Conservation (phyloP, 129 eudicot species). For the Flaveria robusta region DNA sequence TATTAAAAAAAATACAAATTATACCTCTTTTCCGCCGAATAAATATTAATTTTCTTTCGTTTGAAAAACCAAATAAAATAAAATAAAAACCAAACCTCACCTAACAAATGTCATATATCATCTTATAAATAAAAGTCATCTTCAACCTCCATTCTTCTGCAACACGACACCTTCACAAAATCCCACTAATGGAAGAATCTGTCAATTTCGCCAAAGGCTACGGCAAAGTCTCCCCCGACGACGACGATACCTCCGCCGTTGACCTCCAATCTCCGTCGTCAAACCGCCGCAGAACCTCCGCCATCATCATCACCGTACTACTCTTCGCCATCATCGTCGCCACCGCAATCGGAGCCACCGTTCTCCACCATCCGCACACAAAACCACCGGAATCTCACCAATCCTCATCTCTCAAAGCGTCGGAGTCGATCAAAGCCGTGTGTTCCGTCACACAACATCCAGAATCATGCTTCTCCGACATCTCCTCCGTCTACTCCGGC, state of each 20-base stretch:
- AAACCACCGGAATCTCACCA: constrained; percentile 11
- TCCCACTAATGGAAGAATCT: constrained; percentile 49
- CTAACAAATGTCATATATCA: background rate
- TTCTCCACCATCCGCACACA: constrained; percentile 24
- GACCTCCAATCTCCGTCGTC: constrained; percentile 26
- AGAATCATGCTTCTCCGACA: constrained; percentile 50
- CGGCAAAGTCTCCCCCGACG: constrained; percentile 47
- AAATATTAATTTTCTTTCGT: background rate
- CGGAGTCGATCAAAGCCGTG: constrained; percentile 46
- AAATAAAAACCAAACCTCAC: background rate
- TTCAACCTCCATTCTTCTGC: background rate
- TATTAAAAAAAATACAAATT: too few species aligned
- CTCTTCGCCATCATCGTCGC: constrained; percentile 37
- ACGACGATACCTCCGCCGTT: constrained; percentile 25
- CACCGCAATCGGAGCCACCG: constrained; percentile 26
- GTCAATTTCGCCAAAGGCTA: constrained; percentile 55
- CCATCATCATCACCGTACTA: constrained; percentile 30
- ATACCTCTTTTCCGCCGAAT: background rate
- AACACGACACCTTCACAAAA: constrained; percentile 6
- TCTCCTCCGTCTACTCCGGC: constrained; percentile 38
- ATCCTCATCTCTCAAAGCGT: constrained; percentile 28
- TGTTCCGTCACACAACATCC: constrained; percentile 72
- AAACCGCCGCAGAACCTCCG: constrained; percentile 38
- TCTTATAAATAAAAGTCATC: constrained; percentile 23
- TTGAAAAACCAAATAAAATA: too few species aligned